These are phyloP conservation scores for Penicillium sp. DNA, from an alignment of 2,329 filamentous ascomycete species.

Conservation along the genomic window DNA sequence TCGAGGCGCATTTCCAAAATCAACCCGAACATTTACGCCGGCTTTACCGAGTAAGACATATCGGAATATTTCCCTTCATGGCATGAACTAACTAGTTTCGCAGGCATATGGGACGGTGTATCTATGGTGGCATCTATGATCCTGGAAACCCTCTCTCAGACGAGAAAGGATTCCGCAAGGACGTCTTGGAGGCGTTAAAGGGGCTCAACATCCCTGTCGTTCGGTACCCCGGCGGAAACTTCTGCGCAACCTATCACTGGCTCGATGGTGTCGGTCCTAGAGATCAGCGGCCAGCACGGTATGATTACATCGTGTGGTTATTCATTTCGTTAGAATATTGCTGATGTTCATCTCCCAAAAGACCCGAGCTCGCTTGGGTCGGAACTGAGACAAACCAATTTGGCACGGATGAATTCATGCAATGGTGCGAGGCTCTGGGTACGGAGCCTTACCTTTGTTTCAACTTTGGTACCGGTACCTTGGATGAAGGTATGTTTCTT, in stretches of 20 bases:
- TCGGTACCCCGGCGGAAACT: conserved; percentile 80
- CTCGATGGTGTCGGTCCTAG: conserved; percentile 73
- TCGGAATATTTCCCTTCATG: background rate
- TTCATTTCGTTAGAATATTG: background rate
- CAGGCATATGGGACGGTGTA: conserved; percentile 85
- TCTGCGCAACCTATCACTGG: conserved; percentile 83
- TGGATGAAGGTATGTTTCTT: conserved; percentile 49
- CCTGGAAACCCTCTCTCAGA: conserved; percentile 71
- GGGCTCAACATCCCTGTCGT: conserved; percentile 75
- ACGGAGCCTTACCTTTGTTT: conserved; percentile 77
- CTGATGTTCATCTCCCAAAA: conserved; percentile 19
- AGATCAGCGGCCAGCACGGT: conserved; percentile 62
- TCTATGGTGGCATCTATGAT: conserved; percentile 83
- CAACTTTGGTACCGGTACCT: conserved; percentile 74
- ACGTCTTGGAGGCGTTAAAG: conserved; percentile 71
- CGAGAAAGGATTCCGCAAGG: conserved; percentile 70
- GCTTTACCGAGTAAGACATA: conserved; percentile 71
- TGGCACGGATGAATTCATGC: conserved; percentile 82
- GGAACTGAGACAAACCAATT: conserved; percentile 75
- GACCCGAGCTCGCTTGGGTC: conserved; percentile 76
- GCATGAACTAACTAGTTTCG: conserved; percentile 14
- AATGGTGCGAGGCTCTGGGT: conserved; percentile 70
- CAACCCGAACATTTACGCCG: conserved; percentile 77
- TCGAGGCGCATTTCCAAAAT: conserved; percentile 67
- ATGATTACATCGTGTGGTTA: conserved; percentile 12